A percentile compares a stretch with the other conserved stretches of the same genome.
Conservation (phyloP, 805 yeast species). For the Pichia exigua region DNA sequence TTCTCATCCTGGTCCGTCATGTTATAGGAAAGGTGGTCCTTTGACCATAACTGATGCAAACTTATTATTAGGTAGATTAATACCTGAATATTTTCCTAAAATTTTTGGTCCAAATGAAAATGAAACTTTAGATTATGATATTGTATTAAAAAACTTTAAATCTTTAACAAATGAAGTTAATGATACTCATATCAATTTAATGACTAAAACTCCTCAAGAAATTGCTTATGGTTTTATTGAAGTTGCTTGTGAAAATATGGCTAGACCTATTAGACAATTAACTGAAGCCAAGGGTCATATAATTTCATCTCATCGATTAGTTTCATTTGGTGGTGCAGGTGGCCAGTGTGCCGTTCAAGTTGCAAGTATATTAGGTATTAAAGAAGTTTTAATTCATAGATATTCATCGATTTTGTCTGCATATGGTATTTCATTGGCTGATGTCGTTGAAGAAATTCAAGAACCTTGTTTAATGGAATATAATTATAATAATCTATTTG, state of each 20-base stretch:
- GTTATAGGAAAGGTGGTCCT: slow-evolving; percentile 80
- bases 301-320: slow-evolving; percentile 58
- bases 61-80: slow-evolving; percentile 58
- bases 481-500: slow-evolving; percentile 22
- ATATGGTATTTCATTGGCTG: slow-evolving; percentile 82
- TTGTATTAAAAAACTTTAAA: slow-evolving; percentile 41
- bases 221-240: slow-evolving; percentile 75
- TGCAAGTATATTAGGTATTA: slow-evolving; percentile 63
- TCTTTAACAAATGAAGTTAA: slow-evolving; percentile 53
- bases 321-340: slow-evolving; percentile 90
- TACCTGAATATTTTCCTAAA: slow-evolving; percentile 70
- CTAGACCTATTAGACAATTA: slow-evolving; percentile 77
- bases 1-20: slow-evolving; percentile 87
- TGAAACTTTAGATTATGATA: slow-evolving; percentile 54
- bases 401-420: slow-evolving; percentile 82
- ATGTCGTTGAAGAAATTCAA: slow-evolving; percentile 73
- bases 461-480: slow-evolving; percentile 54
- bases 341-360: slow-evolving; percentile 83
- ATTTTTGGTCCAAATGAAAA: slow-evolving; percentile 79
- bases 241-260: slow-evolving; percentile 85
- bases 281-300: slow-evolving; percentile 81
- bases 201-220: slow-evolving; percentile 46
- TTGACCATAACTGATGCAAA: slow-evolving; percentile 84
- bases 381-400: slow-evolving; percentile 63
- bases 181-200: slow-evolving; percentile 34